Base-by-base conservation (phyloP, 192 early-diverging fungal genomes). In the Chytriomyces sp. region DNA sequence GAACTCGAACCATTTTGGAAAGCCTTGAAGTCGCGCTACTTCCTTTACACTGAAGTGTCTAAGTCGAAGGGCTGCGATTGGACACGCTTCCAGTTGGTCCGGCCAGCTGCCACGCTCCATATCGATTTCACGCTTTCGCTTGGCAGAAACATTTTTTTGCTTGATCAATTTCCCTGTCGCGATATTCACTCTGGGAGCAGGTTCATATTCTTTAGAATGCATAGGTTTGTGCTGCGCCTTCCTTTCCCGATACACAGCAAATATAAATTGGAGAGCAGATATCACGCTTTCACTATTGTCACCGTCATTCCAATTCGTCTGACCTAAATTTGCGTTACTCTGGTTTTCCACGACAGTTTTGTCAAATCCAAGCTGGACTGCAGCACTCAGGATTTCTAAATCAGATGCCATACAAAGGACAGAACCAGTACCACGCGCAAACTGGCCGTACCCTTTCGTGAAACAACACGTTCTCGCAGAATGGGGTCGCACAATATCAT, bases 1-100 rank as follows among this genome's bases (percentile, higher is more conserved):
- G 38, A 95, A 92, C 6, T 73, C 66, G 49, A 93, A 89, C 56
- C 68, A 70, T 25, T 70, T 57, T 10, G 68, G 68, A 38, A 70
- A 70, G 7, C 68, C 68, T 32, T 59, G 68, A 37, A 70, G 19
- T 4, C 68, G 36, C 14, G 56, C 28, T 41, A 70, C 68, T 39
- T 70, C 68, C 40, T 44, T 70, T 36, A 59, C 55, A 33, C 68
- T 70, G 57, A 70, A 70, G 36, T 70, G 41, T n/a, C 68, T 57
- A 54, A 70, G 37, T 28, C 38, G 44, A 37, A 70, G 44, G 14
- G 37, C 68, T n/a, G 53, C 54, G 36, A 70, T 31, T 28, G 68
- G 68, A 57, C 56, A 70, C 22, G 25, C 17, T 31, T 34, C 36
- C 12, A 70, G 22, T 0, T 36, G 17, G 38, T 70, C 68, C 12